These are phyloP conservation scores for Kodamaea sp. DNA, from an alignment of 1,139 yeast genomes.

Conservation along the genomic window DNA sequence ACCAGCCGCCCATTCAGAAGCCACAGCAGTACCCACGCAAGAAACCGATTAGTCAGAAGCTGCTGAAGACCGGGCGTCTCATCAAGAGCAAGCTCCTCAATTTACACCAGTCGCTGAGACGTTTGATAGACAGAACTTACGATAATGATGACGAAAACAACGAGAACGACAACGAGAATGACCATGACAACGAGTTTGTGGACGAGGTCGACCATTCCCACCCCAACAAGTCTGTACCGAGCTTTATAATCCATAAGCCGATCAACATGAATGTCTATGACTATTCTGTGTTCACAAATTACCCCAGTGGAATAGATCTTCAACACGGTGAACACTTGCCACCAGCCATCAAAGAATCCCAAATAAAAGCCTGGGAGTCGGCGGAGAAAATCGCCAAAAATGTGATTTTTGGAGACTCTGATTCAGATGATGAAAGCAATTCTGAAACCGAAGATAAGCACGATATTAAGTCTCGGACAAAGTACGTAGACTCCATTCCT, in stretches of 20 bases:
- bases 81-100: conserved; percentile 24
- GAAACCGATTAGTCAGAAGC: conserved; percentile 12
- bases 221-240: conserved; percentile 17
- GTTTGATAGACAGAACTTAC: conserved; percentile 10
- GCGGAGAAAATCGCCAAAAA: conserved; percentile 43
- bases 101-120: conserved; percentile 24
- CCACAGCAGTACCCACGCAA: conserved; percentile 10
- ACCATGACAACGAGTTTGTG: conserved; percentile 2
- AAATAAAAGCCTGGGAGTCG: conserved; percentile 49
- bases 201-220: conserved; percentile 12
- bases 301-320: conserved; percentile 21
- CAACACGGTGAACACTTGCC: conserved; percentile 22
- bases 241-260: conserved; percentile 22
- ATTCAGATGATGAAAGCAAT: conserved; percentile 17
- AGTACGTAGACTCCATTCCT: conserved; percentile 33
- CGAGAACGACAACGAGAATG: conserved; percentile 1
- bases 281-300: conserved; percentile 24
- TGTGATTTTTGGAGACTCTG: conserved; percentile 37
- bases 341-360: conserved; percentile 31
- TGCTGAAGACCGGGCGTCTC: conserved; percentile 16
- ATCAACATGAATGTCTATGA: conserved; percentile 22
- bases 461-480: neutral
- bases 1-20: conserved; percentile 7
- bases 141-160: conserved; percentile 4
- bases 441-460: conserved; percentile 3